These are phyloP conservation scores for Ensete glaucum DNA, from an alignment of 176 grass and related monocot genomes.

Conservation along the genomic window DNA sequence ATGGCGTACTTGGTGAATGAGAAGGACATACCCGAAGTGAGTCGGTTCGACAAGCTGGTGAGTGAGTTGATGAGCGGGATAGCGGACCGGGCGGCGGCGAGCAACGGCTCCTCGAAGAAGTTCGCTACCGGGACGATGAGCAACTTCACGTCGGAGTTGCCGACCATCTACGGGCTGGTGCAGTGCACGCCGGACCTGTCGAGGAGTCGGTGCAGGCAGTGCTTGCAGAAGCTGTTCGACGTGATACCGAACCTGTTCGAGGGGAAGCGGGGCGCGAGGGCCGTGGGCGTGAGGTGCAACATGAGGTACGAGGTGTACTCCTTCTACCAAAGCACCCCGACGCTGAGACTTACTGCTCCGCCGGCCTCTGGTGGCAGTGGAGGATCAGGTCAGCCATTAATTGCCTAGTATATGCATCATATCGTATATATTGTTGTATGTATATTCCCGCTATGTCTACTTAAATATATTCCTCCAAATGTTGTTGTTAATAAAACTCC, in stretches of 20 bases:
- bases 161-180: constrained; percentile 33
- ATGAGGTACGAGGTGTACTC: constrained; percentile 29
- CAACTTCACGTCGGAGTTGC: neutral
- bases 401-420: neutral
- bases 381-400: neutral
- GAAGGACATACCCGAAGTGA: neutral
- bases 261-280: constrained; percentile 16
- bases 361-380: neutral
- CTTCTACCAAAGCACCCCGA: constrained; percentile 5
- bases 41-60: constrained; percentile 21
- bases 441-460: too few species aligned
- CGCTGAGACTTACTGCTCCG: neutral
- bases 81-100: constrained; percentile 9
- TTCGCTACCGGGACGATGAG: constrained; percentile 35
- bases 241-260: constrained; percentile 6
- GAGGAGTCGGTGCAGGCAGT: constrained; percentile 14
- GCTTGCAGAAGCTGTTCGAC: constrained; percentile 19
- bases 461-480: too few species aligned
- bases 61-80: neutral
- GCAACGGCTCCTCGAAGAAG: neutral
- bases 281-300: constrained; percentile 30
- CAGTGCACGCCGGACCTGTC: constrained; percentile 52
- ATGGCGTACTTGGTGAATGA: neutral
- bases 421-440: too few species aligned
- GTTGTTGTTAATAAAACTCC: too few species aligned